phyloP scores from a whole-genome alignment of 2,329 filamentous ascomycete genomes.

The Periglandula ipomoeae region DNA sequence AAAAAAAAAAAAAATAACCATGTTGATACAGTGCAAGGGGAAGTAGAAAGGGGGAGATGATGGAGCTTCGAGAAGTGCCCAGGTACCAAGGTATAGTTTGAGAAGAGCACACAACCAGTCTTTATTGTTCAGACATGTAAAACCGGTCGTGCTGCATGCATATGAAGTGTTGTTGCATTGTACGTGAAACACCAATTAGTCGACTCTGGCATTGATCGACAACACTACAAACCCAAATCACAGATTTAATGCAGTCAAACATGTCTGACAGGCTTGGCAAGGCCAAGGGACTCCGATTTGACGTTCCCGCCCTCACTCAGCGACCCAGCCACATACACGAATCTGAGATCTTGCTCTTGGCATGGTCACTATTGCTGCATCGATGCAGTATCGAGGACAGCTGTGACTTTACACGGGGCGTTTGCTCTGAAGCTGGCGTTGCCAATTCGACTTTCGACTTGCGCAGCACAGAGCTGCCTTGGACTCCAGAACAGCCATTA shows the following conservation, averaged over 20 bases:
- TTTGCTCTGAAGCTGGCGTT: neutral
- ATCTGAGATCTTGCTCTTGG: constrained; percentile 2
- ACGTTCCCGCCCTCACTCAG: neutral
- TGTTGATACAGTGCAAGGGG: no score
- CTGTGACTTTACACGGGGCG: neutral
- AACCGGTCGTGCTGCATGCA: neutral
- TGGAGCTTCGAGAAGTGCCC: no score
- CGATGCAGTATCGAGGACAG: neutral
- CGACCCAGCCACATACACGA: neutral
- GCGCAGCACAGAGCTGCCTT: neutral
- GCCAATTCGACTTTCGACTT: neutral
- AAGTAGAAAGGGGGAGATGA: no score
- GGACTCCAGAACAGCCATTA: neutral
- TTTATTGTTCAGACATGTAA: neutral
- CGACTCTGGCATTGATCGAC: neutral
- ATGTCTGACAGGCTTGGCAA: neutral
- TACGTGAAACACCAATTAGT: neutral
- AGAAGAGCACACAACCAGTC: no score
- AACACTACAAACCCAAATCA: neutral
- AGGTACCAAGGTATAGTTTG: no score
- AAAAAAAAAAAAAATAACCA: no score
- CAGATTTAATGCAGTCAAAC: neutral
- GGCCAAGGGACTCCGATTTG: neutral
- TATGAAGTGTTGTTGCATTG: neutral
- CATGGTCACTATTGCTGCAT: constrained; percentile 1